Conservation (phyloP, 2,329 filamentous ascomycete species). For the Davidsoniella eucalypti region DNA sequence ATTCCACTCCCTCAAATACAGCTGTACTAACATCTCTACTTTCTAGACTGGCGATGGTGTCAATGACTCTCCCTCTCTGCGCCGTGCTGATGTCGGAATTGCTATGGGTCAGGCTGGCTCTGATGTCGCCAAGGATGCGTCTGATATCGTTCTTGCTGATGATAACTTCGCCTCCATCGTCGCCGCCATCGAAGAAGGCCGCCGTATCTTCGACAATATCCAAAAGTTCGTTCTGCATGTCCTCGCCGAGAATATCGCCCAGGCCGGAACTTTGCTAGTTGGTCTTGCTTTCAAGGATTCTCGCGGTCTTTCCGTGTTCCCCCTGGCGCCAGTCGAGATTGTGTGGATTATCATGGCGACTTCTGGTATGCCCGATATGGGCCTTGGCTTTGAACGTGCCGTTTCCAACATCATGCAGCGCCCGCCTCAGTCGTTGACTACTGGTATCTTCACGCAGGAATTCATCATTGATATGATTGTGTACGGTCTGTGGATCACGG, state of each 20-base stretch:
- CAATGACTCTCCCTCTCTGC: conserved; percentile 56
- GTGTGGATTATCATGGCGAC: conserved; percentile 74
- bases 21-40: background rate
- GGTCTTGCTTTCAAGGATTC: conserved; percentile 57
- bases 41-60: conserved; percentile 50
- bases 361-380: conserved; percentile 59
- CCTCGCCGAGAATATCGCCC: conserved; percentile 53
- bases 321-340: conserved; percentile 58
- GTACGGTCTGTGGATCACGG: conserved; percentile 53
- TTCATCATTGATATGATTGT: conserved; percentile 50
- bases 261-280: conserved; percentile 52
- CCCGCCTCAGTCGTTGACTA: conserved; percentile 44
- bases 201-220: conserved; percentile 59
- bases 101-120: conserved; percentile 47
- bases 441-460: conserved; percentile 50
- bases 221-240: conserved; percentile 59
- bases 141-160: conserved; percentile 53
- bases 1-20: background rate
- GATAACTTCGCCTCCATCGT: conserved; percentile 62
- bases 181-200: conserved; percentile 54
- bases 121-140: conserved; percentile 47
- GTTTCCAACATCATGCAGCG: conserved; percentile 52
- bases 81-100: conserved; percentile 55
- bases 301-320: conserved; percentile 51
- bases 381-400: conserved; percentile 55